These are phyloP conservation scores for Coemansia erecta DNA, from an alignment of 192 early-diverging fungal genomes.

Conservation along the genomic window DNA sequence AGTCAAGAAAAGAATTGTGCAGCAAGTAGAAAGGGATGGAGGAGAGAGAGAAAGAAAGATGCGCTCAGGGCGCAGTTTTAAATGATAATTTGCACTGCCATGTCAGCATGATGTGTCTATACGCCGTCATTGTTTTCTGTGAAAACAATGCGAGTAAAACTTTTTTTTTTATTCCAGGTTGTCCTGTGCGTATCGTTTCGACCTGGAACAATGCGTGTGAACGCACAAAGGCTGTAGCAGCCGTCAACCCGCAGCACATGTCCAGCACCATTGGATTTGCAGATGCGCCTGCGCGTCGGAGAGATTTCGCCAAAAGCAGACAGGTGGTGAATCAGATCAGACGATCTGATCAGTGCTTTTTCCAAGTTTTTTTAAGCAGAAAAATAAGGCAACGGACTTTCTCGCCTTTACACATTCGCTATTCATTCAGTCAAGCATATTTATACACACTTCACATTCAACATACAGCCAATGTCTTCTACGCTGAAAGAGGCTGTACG, in stretches of 20 bases:
- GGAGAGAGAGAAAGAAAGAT: constrained; percentile 4
- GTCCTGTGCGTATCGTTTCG: background rate
- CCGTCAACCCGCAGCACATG: too few species aligned
- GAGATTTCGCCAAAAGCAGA: background rate
- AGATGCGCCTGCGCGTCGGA: too few species aligned
- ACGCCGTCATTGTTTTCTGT: background rate
- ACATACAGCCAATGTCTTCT: background rate
- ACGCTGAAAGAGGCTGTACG: background rate
- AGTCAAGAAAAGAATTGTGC: background rate
- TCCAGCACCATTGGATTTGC: too few species aligned
- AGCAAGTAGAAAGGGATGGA: background rate
- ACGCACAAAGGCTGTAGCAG: too few species aligned
- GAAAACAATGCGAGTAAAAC: background rate
- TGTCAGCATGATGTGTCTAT: too few species aligned
- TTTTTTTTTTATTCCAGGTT: background rate
- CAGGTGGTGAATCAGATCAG: background rate
- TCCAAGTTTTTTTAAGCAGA: background rate
- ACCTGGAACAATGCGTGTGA: too few species aligned
- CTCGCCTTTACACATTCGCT: background rate
- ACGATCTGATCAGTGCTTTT: background rate
- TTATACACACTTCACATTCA: background rate
- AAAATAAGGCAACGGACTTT: background rate
- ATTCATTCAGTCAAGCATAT: background rate
- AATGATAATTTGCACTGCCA: too few species aligned
- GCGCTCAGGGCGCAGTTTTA: too few species aligned